Percentiles rank a stretch among this genome's conserved stretches.
These are phyloP conservation scores for Diplodia mutila DNA, from an alignment of 2,329 filamentous ascomycete genomes.

Conservation along the genomic window DNA sequence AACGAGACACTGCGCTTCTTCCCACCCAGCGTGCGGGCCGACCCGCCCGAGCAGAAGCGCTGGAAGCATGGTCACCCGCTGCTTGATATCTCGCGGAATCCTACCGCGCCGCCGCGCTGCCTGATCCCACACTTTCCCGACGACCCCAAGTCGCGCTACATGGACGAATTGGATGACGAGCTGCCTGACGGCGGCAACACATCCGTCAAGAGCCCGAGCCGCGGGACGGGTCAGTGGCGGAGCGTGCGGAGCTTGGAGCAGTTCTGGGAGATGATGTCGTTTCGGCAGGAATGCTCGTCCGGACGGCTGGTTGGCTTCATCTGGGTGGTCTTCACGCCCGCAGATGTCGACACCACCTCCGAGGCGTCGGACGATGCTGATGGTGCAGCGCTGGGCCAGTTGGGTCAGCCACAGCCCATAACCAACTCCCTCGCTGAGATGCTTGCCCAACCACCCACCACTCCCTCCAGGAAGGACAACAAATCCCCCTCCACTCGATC, in stretches of 20 bases:
- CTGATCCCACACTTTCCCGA: constrained; percentile 91
- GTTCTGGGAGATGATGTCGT: constrained; percentile 99
- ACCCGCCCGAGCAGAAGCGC: constrained; percentile 43
- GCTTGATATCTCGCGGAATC: constrained; percentile 70
- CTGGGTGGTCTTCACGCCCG: constrained; percentile 82
- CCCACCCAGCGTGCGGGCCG: constrained; percentile 56
- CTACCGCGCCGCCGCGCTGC: constrained; percentile 75
- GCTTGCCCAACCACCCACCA: constrained; percentile 23
- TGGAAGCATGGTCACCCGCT: constrained; percentile 70
- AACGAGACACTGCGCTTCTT: constrained; percentile 80
- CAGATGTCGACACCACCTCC: constrained; percentile 38
- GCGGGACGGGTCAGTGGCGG: constrained; percentile 74
- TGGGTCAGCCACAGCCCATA: neutral
- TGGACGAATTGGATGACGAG: constrained; percentile 87
- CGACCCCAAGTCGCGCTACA: constrained; percentile 89
- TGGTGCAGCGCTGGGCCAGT: constrained; percentile 28
- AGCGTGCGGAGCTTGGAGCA: constrained; percentile 82
- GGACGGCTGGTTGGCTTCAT: constrained; percentile 91
- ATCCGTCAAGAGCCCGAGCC: constrained; percentile 38
- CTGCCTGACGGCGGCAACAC: constrained; percentile 47
- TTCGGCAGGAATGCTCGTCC: constrained; percentile 91
- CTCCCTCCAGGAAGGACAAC: neutral
- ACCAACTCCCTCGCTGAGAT: constrained; percentile 29
- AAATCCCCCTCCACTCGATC: neutral
- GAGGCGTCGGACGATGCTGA: neutral